These are phyloP conservation scores for Eimeria tenella DNA, from an alignment of 169 alveolate genomes.

Conservation along the genomic window DNA sequence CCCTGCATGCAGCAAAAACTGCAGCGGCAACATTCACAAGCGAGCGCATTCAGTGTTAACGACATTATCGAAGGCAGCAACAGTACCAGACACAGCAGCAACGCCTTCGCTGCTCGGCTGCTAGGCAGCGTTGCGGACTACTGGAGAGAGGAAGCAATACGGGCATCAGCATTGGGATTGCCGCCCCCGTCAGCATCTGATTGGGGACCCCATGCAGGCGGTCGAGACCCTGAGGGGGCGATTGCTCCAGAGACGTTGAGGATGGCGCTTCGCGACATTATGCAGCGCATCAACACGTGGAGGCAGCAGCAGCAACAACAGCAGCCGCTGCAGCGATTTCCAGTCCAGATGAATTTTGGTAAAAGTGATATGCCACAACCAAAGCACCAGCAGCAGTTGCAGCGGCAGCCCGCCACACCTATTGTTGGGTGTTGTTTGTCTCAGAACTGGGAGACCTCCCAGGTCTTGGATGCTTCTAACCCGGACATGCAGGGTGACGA, in stretches of 20 bases:
- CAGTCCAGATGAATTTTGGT: background rate
- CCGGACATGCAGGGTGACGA: background rate
- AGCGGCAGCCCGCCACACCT: background rate
- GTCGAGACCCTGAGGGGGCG: background rate
- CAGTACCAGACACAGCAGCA: slow-evolving; percentile 11
- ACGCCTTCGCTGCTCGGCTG: slow-evolving; percentile 46
- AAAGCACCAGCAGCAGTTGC: slow-evolving; percentile 10
- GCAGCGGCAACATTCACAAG: background rate
- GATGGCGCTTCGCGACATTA: slow-evolving; percentile 7
- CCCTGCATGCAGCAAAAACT: background rate
- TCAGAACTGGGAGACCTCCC: slow-evolving; percentile 47
- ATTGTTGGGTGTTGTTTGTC: background rate
- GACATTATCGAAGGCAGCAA: background rate
- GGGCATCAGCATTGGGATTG: slow-evolving; percentile 66
- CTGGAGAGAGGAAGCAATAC: slow-evolving; percentile 74
- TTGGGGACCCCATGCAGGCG: slow-evolving; percentile 29
- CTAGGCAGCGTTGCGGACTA: slow-evolving; percentile 67
- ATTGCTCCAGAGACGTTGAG: slow-evolving; percentile 17
- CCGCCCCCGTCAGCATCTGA: slow-evolving; percentile 32
- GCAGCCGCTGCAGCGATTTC: slow-evolving; percentile 18
- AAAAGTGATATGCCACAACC: background rate
- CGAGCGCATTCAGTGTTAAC: background rate
- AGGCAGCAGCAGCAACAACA: slow-evolving; percentile 41
- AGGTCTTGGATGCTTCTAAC: slow-evolving; percentile 7
- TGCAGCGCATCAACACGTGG: slow-evolving; percentile 18